Percentiles rank a stretch among this genome's conserved stretches.
phyloP scores from a whole-genome alignment of 768 basidiomycete genomes.

The Psilocybe sp. region DNA sequence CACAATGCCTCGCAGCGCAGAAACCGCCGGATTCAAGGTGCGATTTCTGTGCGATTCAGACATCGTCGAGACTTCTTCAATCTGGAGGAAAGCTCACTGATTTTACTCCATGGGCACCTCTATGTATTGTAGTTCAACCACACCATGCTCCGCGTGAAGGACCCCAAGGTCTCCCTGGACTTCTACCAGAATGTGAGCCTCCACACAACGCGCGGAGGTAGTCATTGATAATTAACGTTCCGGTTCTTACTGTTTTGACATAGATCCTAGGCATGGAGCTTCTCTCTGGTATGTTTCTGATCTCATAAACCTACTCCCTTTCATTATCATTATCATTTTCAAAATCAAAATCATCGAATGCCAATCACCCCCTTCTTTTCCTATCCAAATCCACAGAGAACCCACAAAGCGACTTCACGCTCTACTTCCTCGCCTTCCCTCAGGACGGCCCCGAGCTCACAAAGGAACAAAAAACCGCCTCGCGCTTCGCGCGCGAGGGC shows the following conservation, averaged over 20 bases:
- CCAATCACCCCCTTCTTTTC: background rate
- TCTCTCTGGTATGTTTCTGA: conserved; percentile 40
- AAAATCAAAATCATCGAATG: conserved; percentile 5
- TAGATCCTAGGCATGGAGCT: conserved; percentile 78
- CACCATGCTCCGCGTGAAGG: conserved; percentile 87
- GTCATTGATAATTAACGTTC: background rate
- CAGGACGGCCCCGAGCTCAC: conserved; percentile 49
- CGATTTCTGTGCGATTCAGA: conserved; percentile 30
- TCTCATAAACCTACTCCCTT: too few species aligned
- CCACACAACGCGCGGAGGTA: background rate
- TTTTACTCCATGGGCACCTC: conserved; percentile 18
- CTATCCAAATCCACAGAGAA: conserved; percentile 43
- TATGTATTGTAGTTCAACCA: conserved; percentile 58
- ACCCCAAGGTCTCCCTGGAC: conserved; percentile 73
- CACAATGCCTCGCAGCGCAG: conserved; percentile 61
- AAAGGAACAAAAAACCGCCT: conserved; percentile 48
- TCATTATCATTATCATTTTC: background rate
- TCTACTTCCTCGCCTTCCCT: conserved; percentile 87
- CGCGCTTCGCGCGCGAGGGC: conserved; percentile 64
- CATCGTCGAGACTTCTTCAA: background rate
- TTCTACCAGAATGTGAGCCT: conserved; percentile 72
- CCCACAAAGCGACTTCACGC: conserved; percentile 59
- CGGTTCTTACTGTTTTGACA: background rate
- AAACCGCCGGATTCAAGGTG: conserved; percentile 66
- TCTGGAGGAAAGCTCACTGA: background rate